Conservation (phyloP, 352 stramenopile genomes). For the Phytophthora podocarpi region DNA sequence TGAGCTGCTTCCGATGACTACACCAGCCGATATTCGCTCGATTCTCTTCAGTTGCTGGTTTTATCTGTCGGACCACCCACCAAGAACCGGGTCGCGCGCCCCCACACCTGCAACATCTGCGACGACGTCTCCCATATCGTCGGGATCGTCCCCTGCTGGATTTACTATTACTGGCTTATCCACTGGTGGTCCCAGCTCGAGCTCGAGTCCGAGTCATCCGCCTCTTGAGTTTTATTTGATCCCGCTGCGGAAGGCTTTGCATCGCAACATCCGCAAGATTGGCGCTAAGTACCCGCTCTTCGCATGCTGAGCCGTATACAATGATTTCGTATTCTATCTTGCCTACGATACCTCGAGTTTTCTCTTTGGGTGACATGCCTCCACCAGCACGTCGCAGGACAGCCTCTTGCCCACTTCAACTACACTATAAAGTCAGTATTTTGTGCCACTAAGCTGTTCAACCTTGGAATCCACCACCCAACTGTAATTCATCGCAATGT, state of each 20-base stretch:
- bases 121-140: conserved; percentile 51
- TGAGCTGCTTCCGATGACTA: conserved; percentile 71
- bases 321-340: background rate
- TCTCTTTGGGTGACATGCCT: too few species aligned
- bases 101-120: conserved; percentile 50
- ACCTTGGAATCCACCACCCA: background rate
- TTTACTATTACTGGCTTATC: conserved; percentile 32
- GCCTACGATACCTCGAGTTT: too few species aligned
- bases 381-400: too few species aligned
- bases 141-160: conserved; percentile 47
- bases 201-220: conserved; percentile 34
- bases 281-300: conserved; percentile 77
- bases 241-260: conserved; percentile 73
- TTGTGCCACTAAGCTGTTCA: background rate
- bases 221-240: conserved; percentile 82
- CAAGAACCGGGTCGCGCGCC: conserved; percentile 32
- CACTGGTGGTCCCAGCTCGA: conserved; percentile 12
- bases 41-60: conserved; percentile 89
- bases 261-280: conserved; percentile 78
- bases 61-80: conserved; percentile 79
- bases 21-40: conserved; percentile 67
- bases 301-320: conserved; percentile 65
- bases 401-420: conserved; percentile 8
- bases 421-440: conserved; percentile 1
- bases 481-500: background rate